Conservation (phyloP, 1,284 basidiomycete species). For the Cryptococcus sp. region DNA sequence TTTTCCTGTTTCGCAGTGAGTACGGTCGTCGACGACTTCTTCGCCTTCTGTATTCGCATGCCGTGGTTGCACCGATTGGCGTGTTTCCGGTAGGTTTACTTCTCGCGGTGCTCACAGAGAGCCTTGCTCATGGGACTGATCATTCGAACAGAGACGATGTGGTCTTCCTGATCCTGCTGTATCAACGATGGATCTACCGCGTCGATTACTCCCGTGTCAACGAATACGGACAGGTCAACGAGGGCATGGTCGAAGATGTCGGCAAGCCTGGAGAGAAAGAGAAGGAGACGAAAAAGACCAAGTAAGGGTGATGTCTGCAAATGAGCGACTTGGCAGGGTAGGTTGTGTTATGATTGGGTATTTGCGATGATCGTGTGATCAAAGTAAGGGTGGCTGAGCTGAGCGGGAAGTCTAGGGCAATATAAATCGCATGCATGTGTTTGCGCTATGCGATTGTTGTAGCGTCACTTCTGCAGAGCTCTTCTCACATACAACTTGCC, state of each 20-base stretch:
- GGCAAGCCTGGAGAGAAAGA: conserved; percentile 21
- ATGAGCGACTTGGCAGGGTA: neutral
- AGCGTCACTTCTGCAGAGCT: too few species aligned
- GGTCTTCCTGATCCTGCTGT: conserved; percentile 63
- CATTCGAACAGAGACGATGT: conserved; percentile 69
- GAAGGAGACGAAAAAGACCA: conserved; percentile 44
- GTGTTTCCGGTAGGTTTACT: conserved; percentile 45
- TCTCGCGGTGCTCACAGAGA: neutral
- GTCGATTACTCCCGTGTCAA: conserved; percentile 91
- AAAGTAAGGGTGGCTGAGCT: too few species aligned
- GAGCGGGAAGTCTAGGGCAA: too few species aligned
- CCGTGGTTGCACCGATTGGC: conserved; percentile 75
- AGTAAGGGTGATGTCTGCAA: conserved; percentile 23
- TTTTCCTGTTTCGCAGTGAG: conserved; percentile 26
- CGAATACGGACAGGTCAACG: conserved; percentile 84
- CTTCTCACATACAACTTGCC: too few species aligned
- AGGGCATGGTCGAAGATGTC: conserved; percentile 46
- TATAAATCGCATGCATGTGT: too few species aligned
- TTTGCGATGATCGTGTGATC: too few species aligned
- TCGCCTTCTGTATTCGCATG: conserved; percentile 90
- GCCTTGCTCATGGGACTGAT: neutral
- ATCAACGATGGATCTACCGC: conserved; percentile 84
- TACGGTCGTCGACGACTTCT: conserved; percentile 80
- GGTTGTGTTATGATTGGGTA: neutral
- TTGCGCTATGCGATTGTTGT: too few species aligned